phyloP scores from a whole-genome alignment of 208 protist genomes.

The Perkinsela sp. region DNA sequence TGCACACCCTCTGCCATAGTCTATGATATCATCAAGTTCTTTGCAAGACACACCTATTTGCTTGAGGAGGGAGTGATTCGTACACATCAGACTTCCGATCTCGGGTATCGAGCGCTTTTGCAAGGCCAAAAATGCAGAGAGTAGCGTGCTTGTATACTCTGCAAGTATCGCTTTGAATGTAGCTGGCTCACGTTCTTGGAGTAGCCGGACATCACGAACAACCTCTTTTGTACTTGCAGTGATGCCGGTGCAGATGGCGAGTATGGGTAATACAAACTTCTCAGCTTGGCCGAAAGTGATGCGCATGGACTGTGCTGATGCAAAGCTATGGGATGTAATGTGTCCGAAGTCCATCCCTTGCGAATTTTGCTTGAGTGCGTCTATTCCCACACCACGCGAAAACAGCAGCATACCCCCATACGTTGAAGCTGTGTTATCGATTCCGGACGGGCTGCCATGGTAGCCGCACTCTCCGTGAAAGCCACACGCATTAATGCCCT shows the following conservation, averaged over 20 bases:
- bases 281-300: conserved; percentile 7
- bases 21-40: conserved; percentile 31
- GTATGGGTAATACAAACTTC: conserved; percentile 15
- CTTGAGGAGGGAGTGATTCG: conserved; percentile 23
- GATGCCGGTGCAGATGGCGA: conserved; percentile 48
- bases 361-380: conserved; percentile 9
- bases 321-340: not conserved
- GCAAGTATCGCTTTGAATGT: conserved; percentile 14
- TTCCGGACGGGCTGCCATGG: conserved; percentile 53
- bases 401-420: conserved; percentile 54
- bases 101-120: conserved; percentile 10
- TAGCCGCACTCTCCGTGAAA: conserved; percentile 41
- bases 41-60: conserved; percentile 21
- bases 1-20: conserved; percentile 7
- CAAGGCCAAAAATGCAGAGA: conserved; percentile 12
- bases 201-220: conserved; percentile 18
- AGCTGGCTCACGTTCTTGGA: conserved; percentile 12
- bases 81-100: conserved; percentile 25
- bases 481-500: conserved; percentile 24
- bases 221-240: conserved; percentile 32
- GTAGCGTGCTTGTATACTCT: conserved; percentile 14
- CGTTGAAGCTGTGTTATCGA: conserved; percentile 54
- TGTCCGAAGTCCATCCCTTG: not conserved
- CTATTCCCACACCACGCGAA: conserved; percentile 8
- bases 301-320: not conserved